Evolutionary conservation across 2,329 filamentous ascomycete species (phyloP).

Genomic region (Colletotrichum trifolii): DNA sequence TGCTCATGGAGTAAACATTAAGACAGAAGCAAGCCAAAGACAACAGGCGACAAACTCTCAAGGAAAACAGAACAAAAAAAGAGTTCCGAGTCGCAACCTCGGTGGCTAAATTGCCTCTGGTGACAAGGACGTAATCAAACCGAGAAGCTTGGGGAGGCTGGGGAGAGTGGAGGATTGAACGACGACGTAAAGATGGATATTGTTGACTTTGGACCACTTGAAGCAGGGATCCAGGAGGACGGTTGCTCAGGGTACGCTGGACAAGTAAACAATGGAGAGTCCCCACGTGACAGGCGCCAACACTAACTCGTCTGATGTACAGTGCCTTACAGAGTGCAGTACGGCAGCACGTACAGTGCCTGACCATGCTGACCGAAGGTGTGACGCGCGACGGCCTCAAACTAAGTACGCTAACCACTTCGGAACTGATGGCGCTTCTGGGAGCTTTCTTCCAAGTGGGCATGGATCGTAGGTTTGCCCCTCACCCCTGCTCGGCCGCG

Average conservation of each 20-base stretch:
- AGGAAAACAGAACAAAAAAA: slow-evolving; percentile 33
- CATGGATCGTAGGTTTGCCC: no score
- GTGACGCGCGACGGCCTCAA: slow-evolving; percentile 33
- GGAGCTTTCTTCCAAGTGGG: neutral
- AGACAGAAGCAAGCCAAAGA: slow-evolving; percentile 29
- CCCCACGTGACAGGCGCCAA: slow-evolving; percentile 36
- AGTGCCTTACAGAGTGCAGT: no score
- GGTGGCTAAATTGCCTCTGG: slow-evolving; percentile 14
- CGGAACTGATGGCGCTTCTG: slow-evolving; percentile 22
- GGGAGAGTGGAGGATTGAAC: slow-evolving; percentile 27
- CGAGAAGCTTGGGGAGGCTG: slow-evolving; percentile 32
- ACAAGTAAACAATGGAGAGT: slow-evolving; percentile 44
- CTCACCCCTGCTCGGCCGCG: slow-evolving; percentile 21
- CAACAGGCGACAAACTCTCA: slow-evolving; percentile 23
- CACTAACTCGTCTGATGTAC: no score
- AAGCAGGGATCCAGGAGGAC: slow-evolving; percentile 31
- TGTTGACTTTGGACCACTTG: slow-evolving; percentile 34
- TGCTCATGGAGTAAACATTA: slow-evolving; percentile 36
- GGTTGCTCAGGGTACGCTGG: slow-evolving; percentile 43
- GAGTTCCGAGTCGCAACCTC: slow-evolving; percentile 26
- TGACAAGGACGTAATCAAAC: slow-evolving; percentile 25
- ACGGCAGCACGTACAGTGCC: no score
- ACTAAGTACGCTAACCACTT: slow-evolving; percentile 28
- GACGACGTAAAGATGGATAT: slow-evolving; percentile 35
- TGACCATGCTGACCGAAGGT: neutral